These are phyloP conservation scores for Venustampulla echinocandica DNA, from an alignment of 495 filamentous ascomycete genomes.

Conservation along the genomic window DNA sequence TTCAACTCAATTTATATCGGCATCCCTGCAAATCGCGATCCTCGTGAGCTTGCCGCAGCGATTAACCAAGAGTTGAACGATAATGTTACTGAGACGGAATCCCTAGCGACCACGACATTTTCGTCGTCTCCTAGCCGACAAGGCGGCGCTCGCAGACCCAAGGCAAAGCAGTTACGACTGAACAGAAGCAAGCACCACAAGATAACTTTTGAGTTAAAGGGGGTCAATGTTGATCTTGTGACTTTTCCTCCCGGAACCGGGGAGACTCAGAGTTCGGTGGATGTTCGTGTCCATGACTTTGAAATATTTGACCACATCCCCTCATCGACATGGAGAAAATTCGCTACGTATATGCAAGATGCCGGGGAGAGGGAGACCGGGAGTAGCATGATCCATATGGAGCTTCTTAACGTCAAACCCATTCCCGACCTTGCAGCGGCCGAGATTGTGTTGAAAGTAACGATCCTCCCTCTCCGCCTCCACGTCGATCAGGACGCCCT, in stretches of 20 bases:
- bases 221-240: conserved; percentile 74
- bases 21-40: conserved; percentile 78
- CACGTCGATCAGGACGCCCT: conserved; percentile 98
- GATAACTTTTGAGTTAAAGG: conserved; percentile 87
- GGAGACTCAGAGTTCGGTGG: conserved; percentile 79
- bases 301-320: conserved; percentile 92
- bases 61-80: conserved; percentile 88
- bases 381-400: conserved; percentile 81
- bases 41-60: conserved; percentile 64
- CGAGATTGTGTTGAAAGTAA: conserved; percentile 81
- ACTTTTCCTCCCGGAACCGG: conserved; percentile 68
- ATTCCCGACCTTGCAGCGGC: conserved; percentile 75
- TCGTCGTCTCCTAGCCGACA: conserved; percentile 51
- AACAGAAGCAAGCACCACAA: conserved; percentile 86
- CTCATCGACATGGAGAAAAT: conserved; percentile 97
- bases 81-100: conserved; percentile 77
- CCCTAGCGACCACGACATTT: conserved; percentile 63
- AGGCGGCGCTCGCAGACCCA: conserved; percentile 33
- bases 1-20: conserved; percentile 99
- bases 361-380: conserved; percentile 74
- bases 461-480: conserved; percentile 75
- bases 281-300: conserved; percentile 70
- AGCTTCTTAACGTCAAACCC: conserved; percentile 79
- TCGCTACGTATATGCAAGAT: conserved; percentile 87
- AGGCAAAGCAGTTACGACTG: conserved; percentile 57